These are phyloP conservation scores for Naegleria lovaniensis DNA, from an alignment of 208 protist genomes.

Conservation along the genomic window DNA sequence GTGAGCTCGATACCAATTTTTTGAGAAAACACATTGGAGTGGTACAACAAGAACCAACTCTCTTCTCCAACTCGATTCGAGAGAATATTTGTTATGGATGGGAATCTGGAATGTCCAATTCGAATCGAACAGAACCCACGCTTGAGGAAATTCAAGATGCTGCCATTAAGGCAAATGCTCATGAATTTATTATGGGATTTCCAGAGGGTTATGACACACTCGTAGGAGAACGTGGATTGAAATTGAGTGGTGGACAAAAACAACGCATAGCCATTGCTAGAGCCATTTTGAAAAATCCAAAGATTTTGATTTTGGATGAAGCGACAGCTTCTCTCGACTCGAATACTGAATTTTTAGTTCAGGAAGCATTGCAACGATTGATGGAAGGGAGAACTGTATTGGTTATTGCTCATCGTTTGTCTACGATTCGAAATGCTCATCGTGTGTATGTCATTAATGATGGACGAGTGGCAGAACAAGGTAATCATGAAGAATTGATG, in stretches of 20 bases:
- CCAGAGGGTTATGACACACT: constrained; percentile 34
- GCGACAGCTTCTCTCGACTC: constrained; percentile 40
- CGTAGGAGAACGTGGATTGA: constrained; percentile 40
- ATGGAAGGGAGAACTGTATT: constrained; percentile 37
- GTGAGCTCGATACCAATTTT: constrained; percentile 59
- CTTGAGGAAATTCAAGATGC: neutral
- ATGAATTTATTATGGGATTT: constrained; percentile 35
- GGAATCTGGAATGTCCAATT: constrained; percentile 59
- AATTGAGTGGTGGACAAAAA: constrained; percentile 41
- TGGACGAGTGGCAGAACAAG: constrained; percentile 29
- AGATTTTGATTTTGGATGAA: constrained; percentile 49
- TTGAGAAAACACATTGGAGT: constrained; percentile 78
- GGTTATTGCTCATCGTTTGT: constrained; percentile 55
- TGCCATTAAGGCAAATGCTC: constrained; percentile 27
- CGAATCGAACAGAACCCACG: constrained; percentile 25
- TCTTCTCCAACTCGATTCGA: constrained; percentile 86
- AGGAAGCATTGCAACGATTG: constrained; percentile 23
- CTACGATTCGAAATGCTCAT: constrained; percentile 47
- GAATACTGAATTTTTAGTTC: constrained; percentile 33
- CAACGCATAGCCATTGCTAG: constrained; percentile 82
- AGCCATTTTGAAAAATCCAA: constrained; percentile 39
- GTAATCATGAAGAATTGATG: constrained; percentile 30
- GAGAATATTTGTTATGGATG: constrained; percentile 90
- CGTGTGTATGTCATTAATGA: constrained; percentile 45
- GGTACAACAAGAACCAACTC: constrained; percentile 88